These are phyloP conservation scores for Arabidopsis arenosa DNA, from an alignment of 345 rosid genomes.

Conservation along the genomic window DNA sequence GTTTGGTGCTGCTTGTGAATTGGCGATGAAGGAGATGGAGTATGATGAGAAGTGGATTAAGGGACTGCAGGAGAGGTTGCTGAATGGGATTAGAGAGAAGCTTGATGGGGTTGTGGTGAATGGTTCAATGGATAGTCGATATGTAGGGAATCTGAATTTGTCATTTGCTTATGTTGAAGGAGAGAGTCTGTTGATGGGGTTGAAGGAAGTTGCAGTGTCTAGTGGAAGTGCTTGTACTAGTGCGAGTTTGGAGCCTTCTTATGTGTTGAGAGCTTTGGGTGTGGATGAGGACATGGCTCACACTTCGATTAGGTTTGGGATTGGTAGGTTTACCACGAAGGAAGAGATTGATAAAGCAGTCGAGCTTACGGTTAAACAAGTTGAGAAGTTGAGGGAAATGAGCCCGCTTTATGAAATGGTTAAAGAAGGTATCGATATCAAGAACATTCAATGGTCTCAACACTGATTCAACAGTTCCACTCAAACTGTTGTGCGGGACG, in stretches of 20 bases:
- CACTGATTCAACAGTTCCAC: constrained; percentile 52
- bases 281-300: constrained; percentile 99
- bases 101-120: constrained; percentile 89
- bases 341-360: constrained; percentile 84
- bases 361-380: constrained; percentile 87
- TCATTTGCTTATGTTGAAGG: constrained; percentile 98
- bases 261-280: constrained; percentile 93
- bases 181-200: constrained; percentile 96
- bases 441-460: constrained; percentile 89
- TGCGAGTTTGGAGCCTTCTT: constrained; percentile 97
- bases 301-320: constrained; percentile 95
- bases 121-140: constrained; percentile 82
- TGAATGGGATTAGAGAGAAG: constrained; percentile 71
- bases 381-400: constrained; percentile 93
- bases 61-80: constrained; percentile 68
- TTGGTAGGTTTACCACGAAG: constrained; percentile 93
- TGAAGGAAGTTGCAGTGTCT: constrained; percentile 97
- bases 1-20: constrained; percentile 87
- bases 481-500: background rate
- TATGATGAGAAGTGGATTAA: constrained; percentile 77
- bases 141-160: constrained; percentile 81
- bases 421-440: constrained; percentile 84
- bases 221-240: constrained; percentile 99
- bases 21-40: constrained; percentile 87
- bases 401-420: constrained; percentile 97